Evolutionary conservation across 2,329 filamentous ascomycete species (phyloP), one percentile per base, ranked within the genome.

Genomic region (Colletotrichum sp.): DNA sequence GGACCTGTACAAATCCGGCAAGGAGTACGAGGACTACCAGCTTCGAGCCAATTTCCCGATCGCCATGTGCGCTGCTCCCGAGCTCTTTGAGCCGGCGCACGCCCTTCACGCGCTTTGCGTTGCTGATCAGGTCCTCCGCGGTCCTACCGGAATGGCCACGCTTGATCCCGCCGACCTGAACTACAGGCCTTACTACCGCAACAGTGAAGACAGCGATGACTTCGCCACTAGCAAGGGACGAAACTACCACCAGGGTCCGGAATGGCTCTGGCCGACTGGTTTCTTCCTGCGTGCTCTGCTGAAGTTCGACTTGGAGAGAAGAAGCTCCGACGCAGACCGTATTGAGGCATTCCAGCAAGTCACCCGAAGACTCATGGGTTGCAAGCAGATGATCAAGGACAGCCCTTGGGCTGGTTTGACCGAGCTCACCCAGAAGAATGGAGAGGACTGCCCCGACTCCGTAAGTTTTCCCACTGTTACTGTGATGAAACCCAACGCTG

Each of bases 1-100:
- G 87, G 97, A 99, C 83, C 87, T 99, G 21, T 98, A 98, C 90
- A 93, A 91, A 79, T 98, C 96, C 63, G 95, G 95, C 78, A 99
- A 98, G 85, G 95, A 97, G 83, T 98, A 98, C 82, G 96, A 99
- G 83, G 97, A 99, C 86, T 99, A 99, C 85, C 97, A 99, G 84
- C 91, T 99, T 57, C 95, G 97, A 28, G 90, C 95, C 77, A 99
- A 99, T 86, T 99, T 98, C 86, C 91, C 96, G 36, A 96, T 99
- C 78, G 95, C 96, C 79, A 99, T 99, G 97, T 92, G 94, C 3
- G 96, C 98, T 1, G 96, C 98, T 0, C 95, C 97, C 0, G 94
- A 95, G 30, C 91, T 99, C 16, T 99, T 99, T 83, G 91, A 95
- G 32, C 89, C 93, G 0, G 86, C 90, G 1, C 95, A 98, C 81